Evolutionary conservation across 495 filamentous ascomycete genomes (phyloP), one percentile per base, ranked within the genome.

Genomic region (Penicillium turbatum): DNA sequence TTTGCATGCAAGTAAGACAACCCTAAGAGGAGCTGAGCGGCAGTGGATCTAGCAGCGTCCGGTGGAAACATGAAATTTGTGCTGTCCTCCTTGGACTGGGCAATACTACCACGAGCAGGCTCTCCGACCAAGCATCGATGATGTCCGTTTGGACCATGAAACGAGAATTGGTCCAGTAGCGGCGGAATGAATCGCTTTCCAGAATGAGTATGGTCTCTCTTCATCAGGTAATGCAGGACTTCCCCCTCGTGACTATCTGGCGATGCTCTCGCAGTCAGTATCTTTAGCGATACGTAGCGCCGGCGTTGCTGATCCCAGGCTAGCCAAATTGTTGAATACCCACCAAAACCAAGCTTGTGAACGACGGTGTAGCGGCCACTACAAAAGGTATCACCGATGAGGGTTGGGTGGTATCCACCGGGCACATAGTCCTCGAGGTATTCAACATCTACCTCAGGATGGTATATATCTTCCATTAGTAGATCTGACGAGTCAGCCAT

Each of bases 261-360:
- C 27, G 53, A 63, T 29, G 34, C 48, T 24, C 48, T 54, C 31
- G 53, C 56, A 56, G 53, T 63, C 53, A 59, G 27, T 54, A 63
- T 59, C 45, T 63, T 63, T 27, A 59, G 53, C 40, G 60, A 59
- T 51, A 63, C 50, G 15, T 63, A 63, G 34, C 60, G 46, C 44
- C 13, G 53, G n/a, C 34, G 42, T 52, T 56, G 48, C 17, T 53
- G 35, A 59, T 76, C 67, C 29, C 42, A 39, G 10, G 67, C 70
- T 24, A 93, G 75, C 88, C 89, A 92, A 38, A 93, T 88, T 8
- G 88, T 93, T 17, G 86, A 90, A 73, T 92, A 92, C 62, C 90
- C 87, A 57, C 89, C 88, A 86, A 87, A 92, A 9, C 89, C 89
- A 26, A 93, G 78, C 74, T 93, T 93, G 63, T 88, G 84, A 58